These are phyloP conservation scores for Aspergillus baeticus DNA, from an alignment of 495 filamentous ascomycete species.

Conservation along the genomic window DNA sequence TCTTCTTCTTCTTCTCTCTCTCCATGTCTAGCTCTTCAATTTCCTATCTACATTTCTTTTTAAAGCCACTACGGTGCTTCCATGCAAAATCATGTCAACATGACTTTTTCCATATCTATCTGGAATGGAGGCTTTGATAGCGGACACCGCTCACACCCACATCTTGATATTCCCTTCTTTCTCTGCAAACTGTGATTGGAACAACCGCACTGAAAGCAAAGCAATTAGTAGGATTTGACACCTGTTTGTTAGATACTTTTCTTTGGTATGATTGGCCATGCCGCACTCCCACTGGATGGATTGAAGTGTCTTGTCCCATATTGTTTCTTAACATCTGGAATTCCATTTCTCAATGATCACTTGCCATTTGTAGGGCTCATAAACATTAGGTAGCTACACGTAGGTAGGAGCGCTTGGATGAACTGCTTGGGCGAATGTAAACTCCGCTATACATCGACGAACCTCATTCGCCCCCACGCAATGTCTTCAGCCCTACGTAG, in stretches of 20 bases:
- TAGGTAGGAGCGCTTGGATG: too few species aligned
- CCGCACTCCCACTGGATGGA: constrained; percentile 17
- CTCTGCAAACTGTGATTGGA: constrained; percentile 12
- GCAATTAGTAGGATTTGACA: not conserved
- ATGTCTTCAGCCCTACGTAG: too few species aligned
- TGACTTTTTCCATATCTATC: not conserved
- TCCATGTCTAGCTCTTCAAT: constrained; percentile 7
- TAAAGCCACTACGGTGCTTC: not conserved
- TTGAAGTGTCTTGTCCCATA: constrained; percentile 10
- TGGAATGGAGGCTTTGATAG: constrained; percentile 3
- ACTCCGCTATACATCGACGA: too few species aligned
- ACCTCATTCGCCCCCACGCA: too few species aligned
- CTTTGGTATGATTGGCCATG: constrained; percentile 6
- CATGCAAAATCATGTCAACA: not conserved
- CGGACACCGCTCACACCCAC: not conserved
- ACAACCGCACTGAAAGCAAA: not conserved
- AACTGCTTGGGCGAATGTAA: too few species aligned
- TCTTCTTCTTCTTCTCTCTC: constrained; percentile 10
- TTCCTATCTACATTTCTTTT: constrained; percentile 9
- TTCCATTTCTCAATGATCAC: not conserved
- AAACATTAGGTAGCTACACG: too few species aligned
- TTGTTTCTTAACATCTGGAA: not conserved
- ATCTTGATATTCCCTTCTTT: constrained; percentile 1
- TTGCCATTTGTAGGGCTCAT: too few species aligned
- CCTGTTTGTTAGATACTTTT: not conserved